phyloP scores from a whole-genome alignment of 495 filamentous ascomycete species.

The Penicillium manginii region DNA sequence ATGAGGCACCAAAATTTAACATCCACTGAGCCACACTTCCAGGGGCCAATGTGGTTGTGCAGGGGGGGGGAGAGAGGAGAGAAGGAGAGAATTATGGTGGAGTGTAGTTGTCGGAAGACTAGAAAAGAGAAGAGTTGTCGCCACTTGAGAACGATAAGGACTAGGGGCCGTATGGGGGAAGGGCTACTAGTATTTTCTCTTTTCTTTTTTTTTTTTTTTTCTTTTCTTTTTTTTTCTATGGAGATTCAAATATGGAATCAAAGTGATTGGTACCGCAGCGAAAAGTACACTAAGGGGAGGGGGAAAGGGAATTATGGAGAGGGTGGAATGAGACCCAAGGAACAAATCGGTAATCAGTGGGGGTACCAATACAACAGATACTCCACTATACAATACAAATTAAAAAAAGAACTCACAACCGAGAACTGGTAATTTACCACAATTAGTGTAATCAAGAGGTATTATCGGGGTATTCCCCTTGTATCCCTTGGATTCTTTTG shows the following conservation, averaged over 20 bases:
- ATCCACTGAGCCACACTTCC: slow-evolving; percentile 31
- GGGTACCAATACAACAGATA: no score
- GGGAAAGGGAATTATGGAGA: slow-evolving; percentile 5
- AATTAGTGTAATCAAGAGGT: not conserved
- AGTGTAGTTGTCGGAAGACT: slow-evolving; percentile 26
- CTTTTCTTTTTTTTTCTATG: slow-evolving; percentile 15
- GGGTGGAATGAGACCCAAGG: not conserved
- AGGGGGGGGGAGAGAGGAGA: slow-evolving; percentile 5
- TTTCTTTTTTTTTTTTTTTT: slow-evolving; percentile 14
- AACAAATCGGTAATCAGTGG: not conserved
- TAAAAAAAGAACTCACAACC: not conserved
- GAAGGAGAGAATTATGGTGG: not conserved
- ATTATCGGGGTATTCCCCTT: slow-evolving; percentile 8
- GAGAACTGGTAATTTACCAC: slow-evolving; percentile 16
- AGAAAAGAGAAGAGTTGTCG: slow-evolving; percentile 24
- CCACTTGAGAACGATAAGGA: slow-evolving; percentile 30
- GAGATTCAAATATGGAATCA: slow-evolving; percentile 17
- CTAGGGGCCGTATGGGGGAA: slow-evolving; percentile 9
- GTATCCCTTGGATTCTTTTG: not conserved
- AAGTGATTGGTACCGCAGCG: slow-evolving; percentile 22
- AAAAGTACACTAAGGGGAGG: slow-evolving; percentile 5
- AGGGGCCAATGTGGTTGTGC: slow-evolving; percentile 5
- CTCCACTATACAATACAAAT: not conserved
- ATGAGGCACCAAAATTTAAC: slow-evolving; percentile 12
- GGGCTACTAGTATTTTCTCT: slow-evolving; percentile 6